Evolutionary conservation across 1,139 yeast genomes (phyloP).

Genomic region (Geotrichum carabidarum): DNA sequence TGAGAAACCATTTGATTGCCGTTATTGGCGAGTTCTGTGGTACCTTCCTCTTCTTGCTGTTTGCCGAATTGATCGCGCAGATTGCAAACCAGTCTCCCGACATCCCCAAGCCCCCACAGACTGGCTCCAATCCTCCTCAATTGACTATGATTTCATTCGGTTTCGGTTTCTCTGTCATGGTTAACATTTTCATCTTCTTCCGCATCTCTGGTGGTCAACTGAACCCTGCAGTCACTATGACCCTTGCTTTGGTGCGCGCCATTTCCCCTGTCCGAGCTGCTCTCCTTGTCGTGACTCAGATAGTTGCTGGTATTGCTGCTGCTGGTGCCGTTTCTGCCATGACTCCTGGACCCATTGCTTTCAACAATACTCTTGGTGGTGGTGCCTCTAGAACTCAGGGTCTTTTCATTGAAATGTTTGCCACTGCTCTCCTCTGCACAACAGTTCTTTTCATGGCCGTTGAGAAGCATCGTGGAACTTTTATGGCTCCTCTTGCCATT

Average conservation of each 20-base stretch:
- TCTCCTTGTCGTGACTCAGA: constrained; percentile 60
- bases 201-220: constrained; percentile 86
- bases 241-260: constrained; percentile 66
- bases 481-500: constrained; percentile 76
- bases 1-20: constrained; percentile 52
- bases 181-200: constrained; percentile 66
- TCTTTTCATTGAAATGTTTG: constrained; percentile 76
- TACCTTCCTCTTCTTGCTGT: constrained; percentile 77
- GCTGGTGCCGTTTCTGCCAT: constrained; percentile 85
- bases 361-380: constrained; percentile 68
- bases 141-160: constrained; percentile 79
- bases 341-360: constrained; percentile 77
- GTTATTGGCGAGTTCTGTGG: constrained; percentile 72
- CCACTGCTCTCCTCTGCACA: constrained; percentile 59
- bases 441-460: constrained; percentile 82
- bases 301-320: constrained; percentile 86
- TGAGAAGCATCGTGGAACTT: constrained; percentile 72
- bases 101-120: constrained; percentile 37
- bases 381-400: constrained; percentile 73
- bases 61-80: constrained; percentile 79
- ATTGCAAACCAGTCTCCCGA: constrained; percentile 67
- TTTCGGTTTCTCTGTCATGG: constrained; percentile 81
- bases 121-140: constrained; percentile 59
- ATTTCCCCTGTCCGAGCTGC: constrained; percentile 68
- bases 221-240: constrained; percentile 82